Conservation (phyloP, 768 basidiomycete species). For the Tricholoma sp. region DNA sequence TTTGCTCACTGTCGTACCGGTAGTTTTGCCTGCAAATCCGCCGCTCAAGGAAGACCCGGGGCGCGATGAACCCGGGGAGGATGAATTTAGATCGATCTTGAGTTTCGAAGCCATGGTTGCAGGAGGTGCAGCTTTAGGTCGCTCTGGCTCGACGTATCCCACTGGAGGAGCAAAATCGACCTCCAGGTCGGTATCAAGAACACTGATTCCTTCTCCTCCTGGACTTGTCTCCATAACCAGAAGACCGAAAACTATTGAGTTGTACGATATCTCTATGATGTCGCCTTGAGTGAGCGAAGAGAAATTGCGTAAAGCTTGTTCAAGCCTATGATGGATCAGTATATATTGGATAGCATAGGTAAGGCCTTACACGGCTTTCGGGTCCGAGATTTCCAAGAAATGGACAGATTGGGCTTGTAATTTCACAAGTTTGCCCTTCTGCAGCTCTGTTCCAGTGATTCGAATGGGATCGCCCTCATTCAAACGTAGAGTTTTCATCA, state of each 20-base stretch:
- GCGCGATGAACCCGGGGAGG: conserved; percentile 81
- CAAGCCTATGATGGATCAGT: conserved; percentile 54
- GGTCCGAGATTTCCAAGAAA: conserved; percentile 96
- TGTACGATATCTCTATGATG: conserved; percentile 98
- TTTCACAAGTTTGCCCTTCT: conserved; percentile 95
- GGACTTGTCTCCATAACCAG: conserved; percentile 93
- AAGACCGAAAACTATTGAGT: conserved; percentile 90
- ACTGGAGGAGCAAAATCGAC: conserved; percentile 95
- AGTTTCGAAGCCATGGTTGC: conserved; percentile 96
- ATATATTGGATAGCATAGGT: not conserved
- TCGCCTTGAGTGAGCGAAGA: conserved; percentile 90
- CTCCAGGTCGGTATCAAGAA: conserved; percentile 95
- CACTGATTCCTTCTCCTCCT: conserved; percentile 80
- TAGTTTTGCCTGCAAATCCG: conserved; percentile 51
- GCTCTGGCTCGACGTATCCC: conserved; percentile 92
- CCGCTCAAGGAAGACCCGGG: conserved; percentile 73
- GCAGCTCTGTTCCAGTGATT: conserved; percentile 81
- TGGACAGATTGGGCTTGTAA: conserved; percentile 93
- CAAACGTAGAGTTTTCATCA: conserved; percentile 95
- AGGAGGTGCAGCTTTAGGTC: conserved; percentile 74
- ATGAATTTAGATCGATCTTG: conserved; percentile 86
- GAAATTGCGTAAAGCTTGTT: conserved; percentile 93
- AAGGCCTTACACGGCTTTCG: conserved; percentile 86
- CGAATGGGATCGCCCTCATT: conserved; percentile 95
- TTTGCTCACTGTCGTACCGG: conserved; percentile 58